Percentiles rank a stretch among this genome's conserved stretches.
phyloP scores from a whole-genome alignment of 2,329 filamentous ascomycete genomes.

The Fusarium vanettenii region DNA sequence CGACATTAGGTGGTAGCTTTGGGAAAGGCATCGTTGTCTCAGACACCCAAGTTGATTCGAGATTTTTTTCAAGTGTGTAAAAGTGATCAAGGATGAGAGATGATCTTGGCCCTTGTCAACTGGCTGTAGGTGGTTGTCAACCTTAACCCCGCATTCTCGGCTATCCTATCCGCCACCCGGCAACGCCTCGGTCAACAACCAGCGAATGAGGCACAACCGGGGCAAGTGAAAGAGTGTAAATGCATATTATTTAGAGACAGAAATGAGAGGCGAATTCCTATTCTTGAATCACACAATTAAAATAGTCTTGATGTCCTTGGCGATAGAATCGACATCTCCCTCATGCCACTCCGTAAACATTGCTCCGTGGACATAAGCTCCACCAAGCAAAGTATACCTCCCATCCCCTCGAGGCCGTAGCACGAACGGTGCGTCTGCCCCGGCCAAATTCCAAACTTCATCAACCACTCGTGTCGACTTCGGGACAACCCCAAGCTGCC shows the following conservation, averaged over 20 bases:
- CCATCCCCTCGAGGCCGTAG: neutral
- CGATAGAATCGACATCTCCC: neutral
- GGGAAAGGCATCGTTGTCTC: conserved; percentile 28
- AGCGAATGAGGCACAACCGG: conserved; percentile 45
- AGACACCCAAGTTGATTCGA: neutral
- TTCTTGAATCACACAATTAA: neutral
- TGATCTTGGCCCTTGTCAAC: neutral
- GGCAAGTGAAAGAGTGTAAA: neutral
- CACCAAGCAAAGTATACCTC: neutral
- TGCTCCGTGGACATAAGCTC: neutral
- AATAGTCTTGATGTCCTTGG: neutral
- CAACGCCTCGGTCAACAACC: conserved; percentile 38
- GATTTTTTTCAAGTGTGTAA: neutral
- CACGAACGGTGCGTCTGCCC: neutral
- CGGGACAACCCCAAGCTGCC: neutral
- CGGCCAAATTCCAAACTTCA: neutral
- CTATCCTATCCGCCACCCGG: neutral
- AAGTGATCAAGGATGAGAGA: neutral
- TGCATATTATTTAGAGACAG: too few species aligned
- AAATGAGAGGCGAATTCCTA: too few species aligned
- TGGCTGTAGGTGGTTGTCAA: neutral
- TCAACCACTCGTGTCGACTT: neutral
- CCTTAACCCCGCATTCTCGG: conserved; percentile 1
- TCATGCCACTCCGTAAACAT: neutral
- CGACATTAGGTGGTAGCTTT: conserved; percentile 23